Conservation (phyloP, 139 green algal genomes). For the Penium margaritaceum region DNA sequence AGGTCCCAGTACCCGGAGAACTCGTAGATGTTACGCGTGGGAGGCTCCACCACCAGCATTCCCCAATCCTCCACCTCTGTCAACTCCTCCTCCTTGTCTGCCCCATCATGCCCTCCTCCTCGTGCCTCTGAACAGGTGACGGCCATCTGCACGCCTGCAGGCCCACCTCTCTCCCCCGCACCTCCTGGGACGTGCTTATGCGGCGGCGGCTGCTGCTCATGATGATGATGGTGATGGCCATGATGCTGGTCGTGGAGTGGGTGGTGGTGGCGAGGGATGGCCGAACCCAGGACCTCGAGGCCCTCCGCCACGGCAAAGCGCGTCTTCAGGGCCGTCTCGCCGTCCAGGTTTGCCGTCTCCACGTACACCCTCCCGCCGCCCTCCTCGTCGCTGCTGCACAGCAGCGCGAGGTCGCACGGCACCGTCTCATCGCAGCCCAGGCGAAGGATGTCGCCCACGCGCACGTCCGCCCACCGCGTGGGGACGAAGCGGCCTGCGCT, state of each 20-base stretch:
- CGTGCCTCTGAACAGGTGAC: background rate
- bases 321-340: conserved; percentile 50
- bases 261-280: no score
- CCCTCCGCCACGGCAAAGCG: background rate
- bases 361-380: conserved; percentile 64
- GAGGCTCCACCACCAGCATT: conserved; percentile 49
- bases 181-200: no score
- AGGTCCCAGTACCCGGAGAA: conserved; percentile 52
- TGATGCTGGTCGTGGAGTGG: conserved; percentile 63
- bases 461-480: conserved; percentile 18
- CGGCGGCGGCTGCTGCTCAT: background rate
- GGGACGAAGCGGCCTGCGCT: background rate
- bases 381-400: conserved; percentile 55
- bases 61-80: background rate
- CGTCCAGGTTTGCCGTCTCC: conserved; percentile 76
- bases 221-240: conserved; percentile 48
- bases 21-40: conserved; percentile 78
- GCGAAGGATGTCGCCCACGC: conserved; percentile 35
- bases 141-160: background rate
- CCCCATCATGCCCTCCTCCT: background rate
- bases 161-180: no score
- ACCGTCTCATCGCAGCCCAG: conserved; percentile 51
- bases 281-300: background rate
- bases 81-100: background rate
- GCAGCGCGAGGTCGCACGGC: conserved; percentile 72